Evolutionary conservation across 177 flowering plant species (phyloP).

Genomic region (Telopea speciosissima): DNA sequence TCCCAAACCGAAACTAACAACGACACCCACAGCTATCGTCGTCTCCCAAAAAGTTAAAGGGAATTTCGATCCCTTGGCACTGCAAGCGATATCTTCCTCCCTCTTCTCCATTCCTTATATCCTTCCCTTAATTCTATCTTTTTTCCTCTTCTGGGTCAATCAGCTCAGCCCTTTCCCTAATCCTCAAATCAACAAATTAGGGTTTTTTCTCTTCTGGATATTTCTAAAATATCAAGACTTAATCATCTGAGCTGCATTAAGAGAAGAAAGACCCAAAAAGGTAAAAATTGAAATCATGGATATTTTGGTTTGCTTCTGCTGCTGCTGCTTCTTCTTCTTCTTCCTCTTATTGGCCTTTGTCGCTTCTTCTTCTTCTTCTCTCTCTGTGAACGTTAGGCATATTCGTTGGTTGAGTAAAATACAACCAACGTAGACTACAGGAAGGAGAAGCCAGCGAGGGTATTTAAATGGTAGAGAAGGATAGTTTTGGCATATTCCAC

Average conservation of each 20-base stretch:
- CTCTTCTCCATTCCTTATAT: conserved; percentile 15
- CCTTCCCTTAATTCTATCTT: no score
- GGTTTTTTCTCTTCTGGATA: not conserved
- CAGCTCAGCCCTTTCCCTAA: not conserved
- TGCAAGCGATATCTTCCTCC: conserved; percentile 1
- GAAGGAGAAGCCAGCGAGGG: not conserved
- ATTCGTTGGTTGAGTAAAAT: not conserved
- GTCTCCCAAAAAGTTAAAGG: conserved; percentile 64
- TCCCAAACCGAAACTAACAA: conserved; percentile 47
- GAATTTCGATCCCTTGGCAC: conserved; percentile 22
- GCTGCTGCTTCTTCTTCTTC: not conserved
- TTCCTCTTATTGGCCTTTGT: not conserved
- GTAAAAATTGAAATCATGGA: not conserved
- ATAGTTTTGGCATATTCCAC: not conserved
- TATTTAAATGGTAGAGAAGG: not conserved
- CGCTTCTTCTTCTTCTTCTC: not conserved
- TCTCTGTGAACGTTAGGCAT: not conserved
- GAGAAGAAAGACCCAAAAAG: no score
- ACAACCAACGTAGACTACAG: not conserved
- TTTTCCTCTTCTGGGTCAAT: not conserved
- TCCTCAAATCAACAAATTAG: not conserved
- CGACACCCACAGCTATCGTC: conserved; percentile 43
- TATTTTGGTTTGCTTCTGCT: not conserved
- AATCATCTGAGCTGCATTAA: not conserved
- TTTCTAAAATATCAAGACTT: not conserved